A percentile compares a stretch with the other conserved stretches of the same genome.
Evolutionary conservation across 345 rosid genomes (phyloP).

Genomic region (Triadica sebifera): DNA sequence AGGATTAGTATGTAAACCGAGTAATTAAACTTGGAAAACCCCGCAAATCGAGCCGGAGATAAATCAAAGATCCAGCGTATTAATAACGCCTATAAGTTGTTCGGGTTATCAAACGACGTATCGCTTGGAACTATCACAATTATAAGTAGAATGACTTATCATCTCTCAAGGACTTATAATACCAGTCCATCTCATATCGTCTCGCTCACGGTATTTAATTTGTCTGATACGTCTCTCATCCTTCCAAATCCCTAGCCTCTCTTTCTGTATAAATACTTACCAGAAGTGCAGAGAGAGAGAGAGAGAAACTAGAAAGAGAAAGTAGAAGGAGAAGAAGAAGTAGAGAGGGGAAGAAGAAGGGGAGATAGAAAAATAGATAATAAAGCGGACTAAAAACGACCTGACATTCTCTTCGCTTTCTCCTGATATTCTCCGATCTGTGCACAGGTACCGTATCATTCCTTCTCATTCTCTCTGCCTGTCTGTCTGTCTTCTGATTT

Average conservation of each 20-base stretch:
- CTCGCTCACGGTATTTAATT: constrained; percentile 37
- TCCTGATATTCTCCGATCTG: constrained; percentile 37
- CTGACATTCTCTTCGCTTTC: constrained; percentile 19
- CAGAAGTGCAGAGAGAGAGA: constrained; percentile 23
- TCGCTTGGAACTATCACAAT: accelerated
- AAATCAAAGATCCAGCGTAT: constrained; percentile 9
- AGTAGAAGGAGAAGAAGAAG: not conserved
- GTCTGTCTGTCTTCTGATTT: not conserved
- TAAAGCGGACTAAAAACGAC: constrained; percentile 24
- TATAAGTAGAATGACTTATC: accelerated
- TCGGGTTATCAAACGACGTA: not conserved
- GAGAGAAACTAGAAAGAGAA: constrained; percentile 7
- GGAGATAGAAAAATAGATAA: not conserved
- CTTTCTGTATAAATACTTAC: constrained; percentile 45
- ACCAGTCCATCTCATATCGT: constrained; percentile 32
- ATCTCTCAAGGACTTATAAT: not conserved
- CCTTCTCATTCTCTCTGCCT: constrained; percentile 12
- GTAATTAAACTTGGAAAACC: not conserved
- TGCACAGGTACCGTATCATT: constrained; percentile 17
- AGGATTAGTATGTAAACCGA: too few species aligned
- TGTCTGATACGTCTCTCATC: constrained; percentile 30
- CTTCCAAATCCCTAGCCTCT: constrained; percentile 47
- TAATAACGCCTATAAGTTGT: not conserved
- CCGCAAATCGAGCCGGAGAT: constrained; percentile 19
- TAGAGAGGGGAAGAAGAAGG: constrained; percentile 13